A percentile compares a stretch with the other conserved stretches of the same genome.
Conservation (phyloP, 1,139 yeast genomes). For the Lodderomyces theae region DNA sequence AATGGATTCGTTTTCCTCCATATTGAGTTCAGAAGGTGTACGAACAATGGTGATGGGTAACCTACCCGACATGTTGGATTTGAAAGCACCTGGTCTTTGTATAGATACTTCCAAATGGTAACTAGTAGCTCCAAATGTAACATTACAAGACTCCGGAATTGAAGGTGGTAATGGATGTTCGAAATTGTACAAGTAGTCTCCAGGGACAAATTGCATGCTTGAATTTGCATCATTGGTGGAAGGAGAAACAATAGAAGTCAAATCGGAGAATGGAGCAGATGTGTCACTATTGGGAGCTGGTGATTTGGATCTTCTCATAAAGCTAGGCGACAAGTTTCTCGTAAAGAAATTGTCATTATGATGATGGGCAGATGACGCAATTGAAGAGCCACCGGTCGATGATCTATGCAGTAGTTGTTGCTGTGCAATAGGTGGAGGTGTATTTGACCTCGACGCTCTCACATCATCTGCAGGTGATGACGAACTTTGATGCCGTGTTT, state of each 20-base stretch:
- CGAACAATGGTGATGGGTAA: conserved; percentile 68
- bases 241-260: conserved; percentile 11
- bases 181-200: conserved; percentile 88
- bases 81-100: conserved; percentile 81
- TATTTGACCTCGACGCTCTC: conserved; percentile 22
- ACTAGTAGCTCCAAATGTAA: conserved; percentile 76
- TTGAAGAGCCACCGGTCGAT: not conserved
- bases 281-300: conserved; percentile 24
- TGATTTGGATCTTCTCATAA: conserved; percentile 43
- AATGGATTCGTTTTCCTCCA: conserved; percentile 91
- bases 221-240: conserved; percentile 20
- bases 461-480: conserved; percentile 32
- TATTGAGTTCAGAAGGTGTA: conserved; percentile 71
- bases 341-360: conserved; percentile 22
- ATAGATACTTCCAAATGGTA: conserved; percentile 69
- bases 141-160: conserved; percentile 74
- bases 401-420: conserved; percentile 14
- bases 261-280: conserved; percentile 15
- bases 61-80: conserved; percentile 65
- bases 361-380: conserved; percentile 3
- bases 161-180: conserved; percentile 85
- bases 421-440: conserved; percentile 23
- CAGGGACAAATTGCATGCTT: conserved; percentile 53
- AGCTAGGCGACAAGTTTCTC: conserved; percentile 27
- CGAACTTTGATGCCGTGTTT: conserved; percentile 16